phyloP scores from a whole-genome alignment of 2,329 filamentous ascomycete species.

The Massarina eburnea region DNA sequence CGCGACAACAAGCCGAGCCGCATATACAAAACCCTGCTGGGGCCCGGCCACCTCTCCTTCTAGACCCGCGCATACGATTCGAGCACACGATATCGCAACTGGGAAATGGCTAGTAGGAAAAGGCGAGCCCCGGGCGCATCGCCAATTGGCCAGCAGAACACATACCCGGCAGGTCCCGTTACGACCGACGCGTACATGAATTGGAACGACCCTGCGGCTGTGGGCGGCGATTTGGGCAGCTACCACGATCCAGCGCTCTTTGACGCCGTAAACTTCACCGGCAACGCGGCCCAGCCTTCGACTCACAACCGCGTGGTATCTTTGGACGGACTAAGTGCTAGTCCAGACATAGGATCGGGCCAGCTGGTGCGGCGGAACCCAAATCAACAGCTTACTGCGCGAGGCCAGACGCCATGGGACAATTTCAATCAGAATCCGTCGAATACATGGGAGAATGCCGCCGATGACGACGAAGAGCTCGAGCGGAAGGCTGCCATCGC shows the following conservation, averaged over 20 bases:
- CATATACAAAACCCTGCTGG: conserved; percentile 12
- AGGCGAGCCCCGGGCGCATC: conserved; percentile 71
- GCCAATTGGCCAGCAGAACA: conserved; percentile 60
- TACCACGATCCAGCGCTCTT: conserved; percentile 42
- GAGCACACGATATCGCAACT: neutral
- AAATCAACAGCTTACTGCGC: conserved; percentile 50
- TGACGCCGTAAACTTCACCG: conserved; percentile 36
- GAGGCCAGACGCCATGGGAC: conserved; percentile 45
- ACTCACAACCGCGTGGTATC: conserved; percentile 36
- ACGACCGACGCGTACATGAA: conserved; percentile 31
- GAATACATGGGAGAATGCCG: conserved; percentile 56
- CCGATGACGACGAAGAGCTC: conserved; percentile 73
- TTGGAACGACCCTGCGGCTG: conserved; percentile 34
- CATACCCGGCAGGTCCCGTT: conserved; percentile 46
- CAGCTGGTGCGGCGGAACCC: conserved; percentile 51
- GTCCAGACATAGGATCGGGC: conserved; percentile 33
- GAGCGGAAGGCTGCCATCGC: conserved; percentile 78
- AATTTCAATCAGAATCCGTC: conserved; percentile 48
- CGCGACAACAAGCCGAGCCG: conserved; percentile 9
- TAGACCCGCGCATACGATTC: conserved; percentile 1
- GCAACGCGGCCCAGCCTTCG: conserved; percentile 18
- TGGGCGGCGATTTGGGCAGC: conserved; percentile 25
- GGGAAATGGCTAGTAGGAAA: conserved; percentile 57
- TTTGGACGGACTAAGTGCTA: conserved; percentile 32
- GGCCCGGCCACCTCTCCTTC: conserved; percentile 3